These are phyloP conservation scores for Sporisorium exsertum DNA, from an alignment of 1,284 basidiomycete genomes.

Conservation along the genomic window DNA sequence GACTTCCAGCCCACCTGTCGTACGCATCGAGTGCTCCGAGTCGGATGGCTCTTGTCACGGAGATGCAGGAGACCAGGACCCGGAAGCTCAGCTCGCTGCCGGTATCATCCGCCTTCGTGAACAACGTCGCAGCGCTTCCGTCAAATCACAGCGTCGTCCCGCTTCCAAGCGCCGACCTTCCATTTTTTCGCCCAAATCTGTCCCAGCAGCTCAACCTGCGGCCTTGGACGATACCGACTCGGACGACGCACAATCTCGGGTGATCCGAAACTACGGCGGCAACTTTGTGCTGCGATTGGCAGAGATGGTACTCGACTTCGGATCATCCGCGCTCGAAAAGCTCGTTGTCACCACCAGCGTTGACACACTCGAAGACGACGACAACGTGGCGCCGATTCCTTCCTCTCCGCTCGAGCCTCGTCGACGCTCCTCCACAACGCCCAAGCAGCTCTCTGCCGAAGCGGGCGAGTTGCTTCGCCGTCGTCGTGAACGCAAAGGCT, in stretches of 20 bases:
- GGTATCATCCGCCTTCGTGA: conserved; percentile 49
- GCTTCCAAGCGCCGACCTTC: conserved; percentile 16
- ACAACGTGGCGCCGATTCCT: background rate
- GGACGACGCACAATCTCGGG: conserved; percentile 28
- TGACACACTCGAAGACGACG: background rate
- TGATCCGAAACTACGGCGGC: conserved; percentile 34
- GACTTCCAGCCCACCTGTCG: conserved; percentile 21
- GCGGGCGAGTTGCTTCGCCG: conserved; percentile 35
- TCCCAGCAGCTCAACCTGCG: conserved; percentile 5
- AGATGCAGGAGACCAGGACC: conserved; percentile 58
- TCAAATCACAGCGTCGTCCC: conserved; percentile 17
- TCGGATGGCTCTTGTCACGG: conserved; percentile 63
- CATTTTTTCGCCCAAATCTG: background rate
- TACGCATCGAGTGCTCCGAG: conserved; percentile 50
- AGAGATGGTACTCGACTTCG: conserved; percentile 45
- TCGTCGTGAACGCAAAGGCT: conserved; percentile 30
- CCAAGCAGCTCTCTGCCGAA: conserved; percentile 36
- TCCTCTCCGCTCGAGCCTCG: conserved; percentile 24
- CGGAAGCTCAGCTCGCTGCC: conserved; percentile 58
- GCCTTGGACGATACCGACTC: conserved; percentile 22
- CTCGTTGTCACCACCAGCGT: conserved; percentile 14
- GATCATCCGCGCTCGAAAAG: conserved; percentile 37
- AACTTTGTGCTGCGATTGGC: conserved; percentile 45
- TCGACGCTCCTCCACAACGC: conserved; percentile 32
- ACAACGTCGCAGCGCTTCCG: conserved; percentile 17